These are phyloP conservation scores for Chamaenerion angustifolium DNA, from an alignment of 345 rosid species.

Conservation along the genomic window DNA sequence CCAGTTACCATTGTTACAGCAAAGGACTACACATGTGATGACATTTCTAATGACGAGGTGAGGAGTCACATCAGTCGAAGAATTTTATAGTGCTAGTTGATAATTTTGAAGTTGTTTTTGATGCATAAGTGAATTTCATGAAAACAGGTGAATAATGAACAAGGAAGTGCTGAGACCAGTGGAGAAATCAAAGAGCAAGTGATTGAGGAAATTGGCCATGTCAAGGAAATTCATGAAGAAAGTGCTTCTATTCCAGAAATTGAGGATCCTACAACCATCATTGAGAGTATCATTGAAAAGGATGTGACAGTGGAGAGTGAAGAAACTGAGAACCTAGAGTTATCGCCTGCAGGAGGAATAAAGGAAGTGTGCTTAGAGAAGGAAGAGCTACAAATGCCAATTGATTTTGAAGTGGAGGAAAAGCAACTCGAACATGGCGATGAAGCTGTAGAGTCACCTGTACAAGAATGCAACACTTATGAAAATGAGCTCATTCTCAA, in stretches of 20 bases:
- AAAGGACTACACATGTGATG: background rate
- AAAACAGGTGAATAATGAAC: conserved; percentile 2
- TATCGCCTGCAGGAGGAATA: conserved; percentile 5
- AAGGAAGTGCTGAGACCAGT: background rate
- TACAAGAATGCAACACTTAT: too few species aligned
- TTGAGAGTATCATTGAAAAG: conserved; percentile 8
- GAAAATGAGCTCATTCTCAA: background rate
- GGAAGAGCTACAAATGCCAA: conserved; percentile 1
- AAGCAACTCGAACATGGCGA: background rate
- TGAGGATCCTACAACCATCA: background rate
- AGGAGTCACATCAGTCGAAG: background rate
- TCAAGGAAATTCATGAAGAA: background rate
- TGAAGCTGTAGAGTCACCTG: background rate
- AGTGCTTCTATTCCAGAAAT: too few species aligned
- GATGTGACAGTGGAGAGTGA: conserved; percentile 3
- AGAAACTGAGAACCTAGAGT: conserved; percentile 6
- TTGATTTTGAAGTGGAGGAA: background rate
- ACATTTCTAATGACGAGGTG: conserved; percentile 1
- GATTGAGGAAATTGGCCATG: background rate
- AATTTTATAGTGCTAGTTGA: too few species aligned
- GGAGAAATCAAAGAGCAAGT: conserved; percentile 1
- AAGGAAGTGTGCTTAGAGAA: conserved; percentile 7
- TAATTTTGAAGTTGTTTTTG: too few species aligned
- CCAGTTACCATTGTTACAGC: background rate
- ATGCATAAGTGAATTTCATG: background rate